Percentiles rank a stretch among this genome's conserved stretches.
Conservation (phyloP, 2,329 filamentous ascomycete species). For the Colletotrichum noveboracense region DNA sequence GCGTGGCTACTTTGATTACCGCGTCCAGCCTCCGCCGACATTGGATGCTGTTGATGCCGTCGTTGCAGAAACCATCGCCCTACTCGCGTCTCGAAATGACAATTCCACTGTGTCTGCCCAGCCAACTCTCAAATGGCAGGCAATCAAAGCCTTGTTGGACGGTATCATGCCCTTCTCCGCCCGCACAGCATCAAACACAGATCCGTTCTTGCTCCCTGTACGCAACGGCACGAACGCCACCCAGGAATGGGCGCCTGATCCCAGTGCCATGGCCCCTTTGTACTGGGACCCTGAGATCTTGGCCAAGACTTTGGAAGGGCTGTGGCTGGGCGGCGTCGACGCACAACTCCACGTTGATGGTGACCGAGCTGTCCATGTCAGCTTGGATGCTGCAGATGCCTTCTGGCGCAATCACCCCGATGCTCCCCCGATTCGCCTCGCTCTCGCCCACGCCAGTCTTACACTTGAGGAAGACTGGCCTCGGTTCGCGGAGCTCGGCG, state of each 20-base stretch:
- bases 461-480: slow-evolving; percentile 27
- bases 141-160: slow-evolving; percentile 30
- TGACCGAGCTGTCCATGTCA: slow-evolving; percentile 28
- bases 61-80: slow-evolving; percentile 18
- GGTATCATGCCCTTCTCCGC: slow-evolving; percentile 30
- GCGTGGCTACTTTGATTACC: slow-evolving; percentile 30
- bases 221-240: neutral
- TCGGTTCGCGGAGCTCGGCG: slow-evolving; percentile 27
- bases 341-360: slow-evolving; percentile 28
- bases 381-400: slow-evolving; percentile 27
- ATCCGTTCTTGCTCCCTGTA: slow-evolving; percentile 27
- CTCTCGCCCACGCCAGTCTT: slow-evolving; percentile 30
- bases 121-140: slow-evolving; percentile 31
- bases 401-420: slow-evolving; percentile 14
- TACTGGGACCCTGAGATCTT: slow-evolving; percentile 30
- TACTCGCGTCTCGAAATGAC: slow-evolving; percentile 19
- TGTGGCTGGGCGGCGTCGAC: slow-evolving; percentile 16
- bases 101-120: slow-evolving; percentile 11
- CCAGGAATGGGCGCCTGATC: neutral
- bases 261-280: slow-evolving; percentile 33
- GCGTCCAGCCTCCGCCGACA: slow-evolving; percentile 26
- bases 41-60: slow-evolving; percentile 10
- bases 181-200: slow-evolving; percentile 30
- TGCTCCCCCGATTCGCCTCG: slow-evolving; percentile 3
- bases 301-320: slow-evolving; percentile 25